Evolutionary conservation across 2,329 filamentous ascomycete genomes (phyloP), one percentile per base, ranked within the genome.

Genomic region (Colletotrichum navitas): DNA sequence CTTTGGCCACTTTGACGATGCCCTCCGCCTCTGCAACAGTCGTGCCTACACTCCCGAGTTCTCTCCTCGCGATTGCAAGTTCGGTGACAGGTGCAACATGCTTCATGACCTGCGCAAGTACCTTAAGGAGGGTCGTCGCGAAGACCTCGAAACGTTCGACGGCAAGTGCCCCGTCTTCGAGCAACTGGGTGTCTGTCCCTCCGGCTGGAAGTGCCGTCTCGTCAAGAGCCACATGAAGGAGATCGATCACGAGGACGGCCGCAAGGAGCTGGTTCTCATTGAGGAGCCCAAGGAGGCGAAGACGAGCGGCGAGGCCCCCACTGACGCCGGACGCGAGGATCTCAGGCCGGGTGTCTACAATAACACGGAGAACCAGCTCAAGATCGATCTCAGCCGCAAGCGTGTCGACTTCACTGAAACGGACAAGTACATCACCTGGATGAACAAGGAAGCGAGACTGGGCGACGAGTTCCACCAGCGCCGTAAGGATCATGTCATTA

Each of bases 171-270:
- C 95, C 0, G 88, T 97, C 11, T 98, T 90, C 80, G 91, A 93
- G 75, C 85, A 86, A 21, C 89, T 92, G 74, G 95, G 95, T 16
- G 89, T 86, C 73, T 99, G 96, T 77, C 87, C 89, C 60, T 89
- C 92, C 18, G 96, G 96, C 7, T 99, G 95, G 95, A 97, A 95
- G 80, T 99, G 96, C 80, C 92, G 95, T 29, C 97, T 98, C 78
- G 92, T 94, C 43, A 88, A 88, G 74, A 97, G 94, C 74, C 96
- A 99, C 82, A 96, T 94, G 76, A 87, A 91, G 73, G 95, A 98
- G 82, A 82, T 93, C 32, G 89, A 93, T 74, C 90, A 86, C 26
- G 90, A 91, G 65, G 95, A 97, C 80, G 95, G 94, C 11, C 89
- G 89, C 75, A 94, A 93, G 77, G 95, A 98, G 82, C 83, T 98